Conservation (phyloP, 208 protist genomes). For the Leishmania aethiopica region DNA sequence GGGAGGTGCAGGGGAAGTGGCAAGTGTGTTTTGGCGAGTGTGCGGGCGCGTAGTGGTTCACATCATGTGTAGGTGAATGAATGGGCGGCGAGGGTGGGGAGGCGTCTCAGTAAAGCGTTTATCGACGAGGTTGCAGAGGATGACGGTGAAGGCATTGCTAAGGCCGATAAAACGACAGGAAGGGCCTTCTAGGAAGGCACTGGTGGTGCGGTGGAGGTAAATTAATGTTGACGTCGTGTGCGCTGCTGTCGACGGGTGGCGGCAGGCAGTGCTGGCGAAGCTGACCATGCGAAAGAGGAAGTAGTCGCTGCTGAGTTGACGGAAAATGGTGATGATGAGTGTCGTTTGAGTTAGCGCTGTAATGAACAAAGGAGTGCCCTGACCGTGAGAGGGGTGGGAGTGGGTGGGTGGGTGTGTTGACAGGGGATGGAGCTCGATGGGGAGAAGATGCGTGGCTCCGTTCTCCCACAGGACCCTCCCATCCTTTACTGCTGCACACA, state of each 20-base stretch:
- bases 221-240: neutral
- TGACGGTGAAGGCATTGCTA: too few species aligned
- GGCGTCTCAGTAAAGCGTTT: too few species aligned
- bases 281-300: neutral
- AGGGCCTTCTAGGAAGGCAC: neutral
- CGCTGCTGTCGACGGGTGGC: neutral
- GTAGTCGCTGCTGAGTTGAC: neutral
- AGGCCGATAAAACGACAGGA: neutral
- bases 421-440: neutral
- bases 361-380: neutral
- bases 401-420: too few species aligned
- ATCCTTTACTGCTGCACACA: neutral
- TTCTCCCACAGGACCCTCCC: neutral
- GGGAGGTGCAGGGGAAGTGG: neutral
- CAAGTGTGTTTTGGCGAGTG: neutral
- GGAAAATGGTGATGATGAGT: neutral
- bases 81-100: neutral
- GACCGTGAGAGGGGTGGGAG: neutral
- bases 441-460: neutral
- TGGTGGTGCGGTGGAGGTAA: neutral
- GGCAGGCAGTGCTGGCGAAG: neutral
- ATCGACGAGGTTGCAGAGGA: too few species aligned
- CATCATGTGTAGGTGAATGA: slow-evolving; percentile 24
- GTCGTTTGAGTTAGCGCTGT: neutral
- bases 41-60: slow-evolving; percentile 3